Percentiles rank a stretch among this genome's conserved stretches.
Conservation (phyloP, 768 basidiomycete genomes). For the Mycena floridula region DNA sequence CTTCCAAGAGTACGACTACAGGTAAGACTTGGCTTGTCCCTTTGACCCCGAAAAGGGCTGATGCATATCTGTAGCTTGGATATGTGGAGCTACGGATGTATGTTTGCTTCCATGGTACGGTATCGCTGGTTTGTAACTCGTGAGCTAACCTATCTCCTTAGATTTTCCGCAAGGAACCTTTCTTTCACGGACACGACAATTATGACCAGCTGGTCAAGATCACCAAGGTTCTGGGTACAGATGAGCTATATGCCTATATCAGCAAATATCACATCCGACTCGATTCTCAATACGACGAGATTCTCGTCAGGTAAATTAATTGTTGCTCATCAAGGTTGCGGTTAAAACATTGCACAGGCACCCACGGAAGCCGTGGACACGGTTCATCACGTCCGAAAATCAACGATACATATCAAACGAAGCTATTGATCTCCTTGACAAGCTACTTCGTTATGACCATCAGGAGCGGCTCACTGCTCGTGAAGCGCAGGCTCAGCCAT, state of each 20-base stretch:
- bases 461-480: constrained; percentile 93
- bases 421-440: constrained; percentile 94
- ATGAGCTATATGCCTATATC: constrained; percentile 87
- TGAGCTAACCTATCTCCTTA: constrained; percentile 22
- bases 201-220: constrained; percentile 99
- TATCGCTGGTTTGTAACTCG: constrained; percentile 6
- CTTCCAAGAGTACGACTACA: constrained; percentile 99
- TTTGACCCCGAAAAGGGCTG: too few species aligned
- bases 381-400: constrained; percentile 93
- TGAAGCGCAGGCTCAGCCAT: constrained; percentile 89
- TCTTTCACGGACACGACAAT: constrained; percentile 99
- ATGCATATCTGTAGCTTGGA: too few species aligned
- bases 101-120: constrained; percentile 96
- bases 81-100: constrained; percentile 99
- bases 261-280: constrained; percentile 95
- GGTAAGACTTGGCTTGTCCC: too few species aligned
- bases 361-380: constrained; percentile 90
- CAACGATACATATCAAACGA: constrained; percentile 96
- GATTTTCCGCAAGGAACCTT: constrained; percentile 99
- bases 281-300: constrained; percentile 93
- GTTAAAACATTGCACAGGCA: constrained; percentile 43
- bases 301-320: constrained; percentile 67
- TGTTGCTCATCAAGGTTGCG: not conserved
- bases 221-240: constrained; percentile 94
- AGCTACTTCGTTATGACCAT: constrained; percentile 93